A percentile compares a stretch with the other conserved stretches of the same genome.
Conservation (phyloP, 148 eudicot genomes). For the Rhododendron williamsianum region DNA sequence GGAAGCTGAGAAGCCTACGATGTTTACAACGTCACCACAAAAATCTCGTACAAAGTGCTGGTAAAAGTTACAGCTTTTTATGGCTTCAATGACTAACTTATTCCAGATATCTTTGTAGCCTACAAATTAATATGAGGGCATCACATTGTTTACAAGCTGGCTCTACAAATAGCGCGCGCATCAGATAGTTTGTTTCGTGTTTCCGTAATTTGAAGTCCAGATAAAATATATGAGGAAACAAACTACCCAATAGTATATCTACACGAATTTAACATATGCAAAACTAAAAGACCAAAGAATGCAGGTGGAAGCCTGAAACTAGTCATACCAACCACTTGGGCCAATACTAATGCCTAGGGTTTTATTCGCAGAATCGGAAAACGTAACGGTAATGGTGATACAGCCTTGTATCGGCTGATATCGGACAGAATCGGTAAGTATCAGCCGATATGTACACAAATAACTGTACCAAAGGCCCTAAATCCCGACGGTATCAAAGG, state of each 20-base stretch:
- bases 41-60: neutral
- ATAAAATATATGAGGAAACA: neutral
- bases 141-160: too few species aligned
- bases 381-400: too few species aligned
- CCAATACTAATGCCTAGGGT: neutral
- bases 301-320: neutral
- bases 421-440: too few species aligned
- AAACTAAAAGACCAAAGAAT: neutral
- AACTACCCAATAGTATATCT: neutral
- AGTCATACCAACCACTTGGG: neutral
- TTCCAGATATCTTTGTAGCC: neutral
- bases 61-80: neutral
- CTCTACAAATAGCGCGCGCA: neutral
- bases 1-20: neutral
- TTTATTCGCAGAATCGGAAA: too few species aligned
- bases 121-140: neutral
- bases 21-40: neutral
- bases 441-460: too few species aligned
- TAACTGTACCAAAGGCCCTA: neutral
- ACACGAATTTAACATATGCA: neutral
- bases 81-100: neutral
- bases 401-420: too few species aligned
- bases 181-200: neutral
- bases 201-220: neutral
- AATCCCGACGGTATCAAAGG: neutral